Evolutionary conservation across 371 early-diverging fungal genomes (phyloP).

Genomic region (Apophysomyces sp.): DNA sequence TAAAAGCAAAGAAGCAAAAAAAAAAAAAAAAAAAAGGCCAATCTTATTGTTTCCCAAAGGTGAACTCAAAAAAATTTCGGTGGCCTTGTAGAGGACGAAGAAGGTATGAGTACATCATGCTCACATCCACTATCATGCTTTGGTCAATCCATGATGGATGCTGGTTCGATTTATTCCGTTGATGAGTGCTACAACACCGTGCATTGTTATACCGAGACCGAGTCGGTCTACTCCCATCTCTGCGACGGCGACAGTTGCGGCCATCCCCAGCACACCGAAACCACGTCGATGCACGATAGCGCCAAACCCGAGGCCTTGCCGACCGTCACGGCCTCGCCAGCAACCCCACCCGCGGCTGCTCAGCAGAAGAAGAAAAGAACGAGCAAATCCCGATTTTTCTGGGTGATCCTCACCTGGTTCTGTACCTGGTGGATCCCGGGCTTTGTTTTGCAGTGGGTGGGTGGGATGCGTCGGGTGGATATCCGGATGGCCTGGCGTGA

Average conservation of each 20-base stretch:
- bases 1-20: conserved; percentile 7
- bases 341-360: neutral
- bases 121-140: conserved; percentile 11
- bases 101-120: conserved; percentile 3
- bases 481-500: conserved; percentile 92
- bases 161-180: conserved; percentile 45
- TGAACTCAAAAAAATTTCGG: neutral
- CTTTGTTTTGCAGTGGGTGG: conserved; percentile 42
- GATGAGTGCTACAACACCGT: conserved; percentile 15
- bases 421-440: conserved; percentile 85
- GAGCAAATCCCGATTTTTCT: conserved; percentile 52
- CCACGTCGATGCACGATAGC: neutral
- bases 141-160: conserved; percentile 17
- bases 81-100: conserved; percentile 6
- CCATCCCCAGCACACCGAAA: neutral
- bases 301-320: conserved; percentile 10
- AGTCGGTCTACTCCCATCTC: conserved; percentile 26
- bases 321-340: conserved; percentile 1
- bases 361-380: conserved; percentile 36
- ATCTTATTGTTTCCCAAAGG: neutral
- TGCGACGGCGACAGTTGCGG: conserved; percentile 14
- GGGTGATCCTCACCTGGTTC: conserved; percentile 77
- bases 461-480: conserved; percentile 70
- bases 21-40: neutral
- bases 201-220: conserved; percentile 23